Percentiles rank a stretch among this genome's conserved stretches.
phyloP scores from a whole-genome alignment of 2,329 filamentous ascomycete genomes.

The Paecilomyces variotii region DNA sequence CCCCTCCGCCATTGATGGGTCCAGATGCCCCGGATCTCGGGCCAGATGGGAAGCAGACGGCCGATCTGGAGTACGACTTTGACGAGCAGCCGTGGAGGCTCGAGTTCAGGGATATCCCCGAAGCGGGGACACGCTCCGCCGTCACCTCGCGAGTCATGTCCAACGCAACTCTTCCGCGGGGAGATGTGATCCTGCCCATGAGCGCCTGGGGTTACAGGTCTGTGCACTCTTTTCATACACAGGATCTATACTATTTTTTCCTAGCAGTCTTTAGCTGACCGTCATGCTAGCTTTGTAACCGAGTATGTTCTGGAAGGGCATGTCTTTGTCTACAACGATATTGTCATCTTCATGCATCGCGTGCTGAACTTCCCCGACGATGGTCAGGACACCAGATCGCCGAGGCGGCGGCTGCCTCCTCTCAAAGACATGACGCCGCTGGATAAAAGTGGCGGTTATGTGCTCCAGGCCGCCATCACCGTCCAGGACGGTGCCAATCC shows the following conservation, averaged over 20 bases:
- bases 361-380: slow-evolving; percentile 41
- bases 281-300: slow-evolving; percentile 42
- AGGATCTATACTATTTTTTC: background rate
- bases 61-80: slow-evolving; percentile 19
- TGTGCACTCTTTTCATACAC: slow-evolving; percentile 13
- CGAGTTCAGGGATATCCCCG: slow-evolving; percentile 43
- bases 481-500: slow-evolving; percentile 49
- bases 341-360: slow-evolving; percentile 49
- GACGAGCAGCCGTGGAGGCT: slow-evolving; percentile 36
- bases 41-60: slow-evolving; percentile 11
- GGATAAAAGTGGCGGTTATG: slow-evolving; percentile 50
- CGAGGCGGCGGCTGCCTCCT: slow-evolving; percentile 33
- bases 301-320: slow-evolving; percentile 52
- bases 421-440: slow-evolving; percentile 42
- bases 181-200: slow-evolving; percentile 45
- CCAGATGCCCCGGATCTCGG: slow-evolving; percentile 29
- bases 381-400: slow-evolving; percentile 19
- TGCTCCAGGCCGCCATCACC: slow-evolving; percentile 51
- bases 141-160: slow-evolving; percentile 47
- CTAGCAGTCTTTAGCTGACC: background rate
- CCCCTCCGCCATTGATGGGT: slow-evolving; percentile 9
- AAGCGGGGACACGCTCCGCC: slow-evolving; percentile 44
- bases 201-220: slow-evolving; percentile 47
- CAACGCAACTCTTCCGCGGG: slow-evolving; percentile 40
- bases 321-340: slow-evolving; percentile 50